Conservation (phyloP, 192 early-diverging fungal genomes). For the Dimargaris xerosporica region DNA sequence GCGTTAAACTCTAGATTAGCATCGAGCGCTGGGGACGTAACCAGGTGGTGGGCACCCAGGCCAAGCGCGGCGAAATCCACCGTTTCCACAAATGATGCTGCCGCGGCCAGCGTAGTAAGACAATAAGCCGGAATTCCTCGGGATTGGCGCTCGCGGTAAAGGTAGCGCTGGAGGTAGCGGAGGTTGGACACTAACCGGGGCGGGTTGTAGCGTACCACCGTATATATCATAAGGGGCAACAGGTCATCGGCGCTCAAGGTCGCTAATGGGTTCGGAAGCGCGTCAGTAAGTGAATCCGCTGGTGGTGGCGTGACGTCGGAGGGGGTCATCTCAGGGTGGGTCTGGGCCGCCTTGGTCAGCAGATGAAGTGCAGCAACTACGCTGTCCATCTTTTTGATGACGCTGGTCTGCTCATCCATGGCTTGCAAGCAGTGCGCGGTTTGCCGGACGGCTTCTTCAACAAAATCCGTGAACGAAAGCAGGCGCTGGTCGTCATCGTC, state of each 20-base stretch:
- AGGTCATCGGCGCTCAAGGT: conserved; percentile 40
- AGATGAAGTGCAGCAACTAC: conserved; percentile 2
- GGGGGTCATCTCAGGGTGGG: background rate
- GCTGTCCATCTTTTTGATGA: conserved; percentile 9
- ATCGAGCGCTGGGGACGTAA: background rate
- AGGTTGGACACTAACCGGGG: conserved; percentile 52
- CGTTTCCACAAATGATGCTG: conserved; percentile 22
- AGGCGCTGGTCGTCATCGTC: background rate
- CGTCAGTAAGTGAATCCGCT: background rate
- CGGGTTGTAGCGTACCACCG: conserved; percentile 49
- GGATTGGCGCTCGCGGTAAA: conserved; percentile 10
- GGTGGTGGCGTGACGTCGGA: background rate
- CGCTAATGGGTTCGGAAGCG: background rate
- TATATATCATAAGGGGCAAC: conserved; percentile 49
- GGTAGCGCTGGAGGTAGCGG: conserved; percentile 32
- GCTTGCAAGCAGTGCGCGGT: background rate
- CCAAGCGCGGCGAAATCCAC: conserved; percentile 25
- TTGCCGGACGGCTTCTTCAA: conserved; percentile 11
- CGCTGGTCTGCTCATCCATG: conserved; percentile 7
- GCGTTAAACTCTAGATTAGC: too few relatives aligned
- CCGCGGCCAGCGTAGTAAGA: conserved; percentile 26
- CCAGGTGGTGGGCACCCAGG: conserved; percentile 10
- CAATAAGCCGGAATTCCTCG: conserved; percentile 22
- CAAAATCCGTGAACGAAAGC: background rate
- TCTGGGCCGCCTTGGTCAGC: conserved; percentile 10